Evolutionary conservation across 768 basidiomycete genomes (phyloP).

Genomic region (Panaeolus cyanescens): DNA sequence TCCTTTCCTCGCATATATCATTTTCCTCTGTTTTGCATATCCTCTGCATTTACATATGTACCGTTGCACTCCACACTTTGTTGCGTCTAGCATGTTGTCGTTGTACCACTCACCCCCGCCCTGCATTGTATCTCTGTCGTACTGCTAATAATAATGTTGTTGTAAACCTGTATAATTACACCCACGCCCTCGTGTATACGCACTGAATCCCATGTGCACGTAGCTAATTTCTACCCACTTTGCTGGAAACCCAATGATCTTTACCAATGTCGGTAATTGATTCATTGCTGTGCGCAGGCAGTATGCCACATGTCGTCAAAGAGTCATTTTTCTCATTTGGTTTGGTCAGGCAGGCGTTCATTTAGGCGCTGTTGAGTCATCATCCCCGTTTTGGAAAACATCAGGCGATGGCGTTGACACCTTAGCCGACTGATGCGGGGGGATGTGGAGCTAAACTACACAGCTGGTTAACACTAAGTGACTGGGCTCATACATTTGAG

Average conservation of each 20-base stretch:
- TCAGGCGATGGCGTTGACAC: background rate
- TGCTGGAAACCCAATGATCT: background rate
- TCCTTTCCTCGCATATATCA: background rate
- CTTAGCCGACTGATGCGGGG: background rate
- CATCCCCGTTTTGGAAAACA: background rate
- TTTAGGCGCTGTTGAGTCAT: constrained; percentile 1
- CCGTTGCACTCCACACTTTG: background rate
- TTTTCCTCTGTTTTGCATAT: background rate
- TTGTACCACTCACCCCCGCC: background rate
- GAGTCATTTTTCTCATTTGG: background rate
- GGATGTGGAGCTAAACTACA: no score
- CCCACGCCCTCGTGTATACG: background rate
- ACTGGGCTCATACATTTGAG: constrained; percentile 33
- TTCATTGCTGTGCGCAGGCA: background rate
- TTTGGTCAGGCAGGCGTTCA: background rate
- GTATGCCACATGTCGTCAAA: background rate
- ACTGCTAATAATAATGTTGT: background rate
- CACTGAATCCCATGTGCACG: background rate
- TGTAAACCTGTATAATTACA: background rate
- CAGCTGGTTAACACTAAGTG: no score
- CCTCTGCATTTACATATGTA: background rate
- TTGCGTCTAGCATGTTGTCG: background rate
- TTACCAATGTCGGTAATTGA: background rate
- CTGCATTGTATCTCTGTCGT: background rate
- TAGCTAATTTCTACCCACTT: background rate